Evolutionary conservation across 495 filamentous ascomycete genomes (phyloP), one percentile per base, ranked within the genome.

Genomic region (Podospora conica): DNA sequence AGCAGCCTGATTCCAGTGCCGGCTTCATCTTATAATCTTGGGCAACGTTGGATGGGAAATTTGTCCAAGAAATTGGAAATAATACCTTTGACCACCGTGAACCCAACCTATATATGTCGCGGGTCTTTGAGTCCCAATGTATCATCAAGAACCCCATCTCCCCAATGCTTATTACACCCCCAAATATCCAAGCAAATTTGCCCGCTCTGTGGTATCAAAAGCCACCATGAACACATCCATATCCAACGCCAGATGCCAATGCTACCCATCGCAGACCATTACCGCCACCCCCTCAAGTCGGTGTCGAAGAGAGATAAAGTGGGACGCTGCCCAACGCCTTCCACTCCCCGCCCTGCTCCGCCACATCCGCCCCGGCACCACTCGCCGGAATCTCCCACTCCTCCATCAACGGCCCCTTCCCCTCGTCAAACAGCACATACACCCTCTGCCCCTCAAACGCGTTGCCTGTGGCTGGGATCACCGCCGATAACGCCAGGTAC

Each of bases 381-480:
- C 54, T 55, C 54, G n/a, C 56, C 25, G 56, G 15, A n/a, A 23
- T n/a, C 23, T 58, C 56, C 56, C 56, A 58, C 56, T 58, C 56
- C 56, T 58, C 56, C 56, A 58, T 2, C 56, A 3, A 0, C 56
- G 6, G 21, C 56, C 56, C 56, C 24, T 18, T 58, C 18, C 56
- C 56, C 56, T 58, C 56, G 3, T 58, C 56, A 58, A n/a, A 58
- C 24, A 58, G 3, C 25, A 58, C 56, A 20, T 58, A 58, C 15
- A 23, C 56, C 15, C 56, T 11, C 24, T 58, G 56, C 56, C 56
- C 56, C 20, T 27, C 24, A 28, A 27, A 29, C 10, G 11, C 3
- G 40, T n/a, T n/a, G 15, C 56, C 56, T 12, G 27, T 29, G 2
- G 5, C 24, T 3, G 23, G 23, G 5, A 24, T 27, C 56, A 9